Base-by-base conservation (phyloP, 129 eudicot species). In the Mikania micrantha region DNA sequence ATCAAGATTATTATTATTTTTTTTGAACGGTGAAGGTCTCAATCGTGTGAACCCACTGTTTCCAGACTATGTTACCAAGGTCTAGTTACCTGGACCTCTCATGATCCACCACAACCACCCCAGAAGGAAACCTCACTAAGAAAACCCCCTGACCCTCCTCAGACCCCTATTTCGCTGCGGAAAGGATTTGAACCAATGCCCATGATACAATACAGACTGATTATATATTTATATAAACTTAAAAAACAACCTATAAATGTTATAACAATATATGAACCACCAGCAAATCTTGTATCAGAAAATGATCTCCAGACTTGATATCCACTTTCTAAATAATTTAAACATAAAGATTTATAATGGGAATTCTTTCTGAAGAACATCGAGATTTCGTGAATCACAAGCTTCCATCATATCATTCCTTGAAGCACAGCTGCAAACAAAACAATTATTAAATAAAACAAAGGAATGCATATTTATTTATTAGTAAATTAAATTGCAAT, bases 281-380 rank as follows among this genome's bases (percentile, higher is more conserved):
- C 12, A 32, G 48, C 20, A 50, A 67, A 21, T 66, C 58, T 5
- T 16, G 25, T 66, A 66, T 36, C 36, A 42, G 39, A 6, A 63
- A 64, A 64, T 9, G 54, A 64, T 41, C 36, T 0, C 70, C 22
- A 56, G 9, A 56, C 3, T 29, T 28, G 67, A 35, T 59, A 59
- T 29, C 16, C 15, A 7, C 53, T 44, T 25, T 34, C 48, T 27
- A 5, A 19, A 54, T 19, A 69, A 38, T 39, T 27, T 5, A 16
- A 42, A 9, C 36, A 34, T 54, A 41, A 59, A 59, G 21, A 68
- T 15, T 60, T 78, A 88, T 52, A 92, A 66, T 0, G 98, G 96
- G 74, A 92, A 92, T 71, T 88, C 96, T 79, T 92, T 92, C 79
- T 88, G 96, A 67, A 92, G 96, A 70, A 88, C 78, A 69, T 92